Conservation (phyloP, 352 stramenopile species). For the Pythium scleroteichum region DNA sequence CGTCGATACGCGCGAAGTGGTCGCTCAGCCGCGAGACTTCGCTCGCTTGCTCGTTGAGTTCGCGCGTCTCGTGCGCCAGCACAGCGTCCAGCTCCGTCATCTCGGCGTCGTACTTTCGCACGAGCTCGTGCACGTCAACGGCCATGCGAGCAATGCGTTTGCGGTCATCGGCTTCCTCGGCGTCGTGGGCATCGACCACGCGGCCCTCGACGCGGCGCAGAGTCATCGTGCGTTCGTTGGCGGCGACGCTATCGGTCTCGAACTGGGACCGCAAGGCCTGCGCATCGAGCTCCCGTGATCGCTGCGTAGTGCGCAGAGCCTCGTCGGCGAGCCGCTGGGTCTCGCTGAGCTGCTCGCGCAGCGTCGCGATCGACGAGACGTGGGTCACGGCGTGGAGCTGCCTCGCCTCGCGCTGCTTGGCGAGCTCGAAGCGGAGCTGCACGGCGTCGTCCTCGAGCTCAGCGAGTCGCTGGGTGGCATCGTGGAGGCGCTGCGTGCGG, state of each 20-base stretch:
- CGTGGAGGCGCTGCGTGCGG: conserved; percentile 32
- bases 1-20: conserved; percentile 56
- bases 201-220: conserved; percentile 33
- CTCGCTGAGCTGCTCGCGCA: conserved; percentile 52
- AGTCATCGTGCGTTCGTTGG: conserved; percentile 38
- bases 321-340: conserved; percentile 42
- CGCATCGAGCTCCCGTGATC: conserved; percentile 47
- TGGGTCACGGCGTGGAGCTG: conserved; percentile 33
- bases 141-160: conserved; percentile 43
- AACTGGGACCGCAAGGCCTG: conserved; percentile 40
- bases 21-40: conserved; percentile 38
- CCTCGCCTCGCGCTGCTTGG: conserved; percentile 36
- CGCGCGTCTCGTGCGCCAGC: conserved; percentile 35
- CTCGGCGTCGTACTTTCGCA: conserved; percentile 52
- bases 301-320: conserved; percentile 33
- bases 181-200: conserved; percentile 42
- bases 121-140: conserved; percentile 46
- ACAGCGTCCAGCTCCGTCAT: conserved; percentile 45
- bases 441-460: conserved; percentile 64
- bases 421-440: conserved; percentile 64
- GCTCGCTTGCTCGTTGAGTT: conserved; percentile 32
- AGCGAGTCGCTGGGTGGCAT: conserved; percentile 54
- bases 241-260: conserved; percentile 32
- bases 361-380: conserved; percentile 30
- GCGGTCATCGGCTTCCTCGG: conserved; percentile 48